phyloP scores from a whole-genome alignment of 2,329 filamentous ascomycete genomes.

The Aspergillus intermedius region DNA sequence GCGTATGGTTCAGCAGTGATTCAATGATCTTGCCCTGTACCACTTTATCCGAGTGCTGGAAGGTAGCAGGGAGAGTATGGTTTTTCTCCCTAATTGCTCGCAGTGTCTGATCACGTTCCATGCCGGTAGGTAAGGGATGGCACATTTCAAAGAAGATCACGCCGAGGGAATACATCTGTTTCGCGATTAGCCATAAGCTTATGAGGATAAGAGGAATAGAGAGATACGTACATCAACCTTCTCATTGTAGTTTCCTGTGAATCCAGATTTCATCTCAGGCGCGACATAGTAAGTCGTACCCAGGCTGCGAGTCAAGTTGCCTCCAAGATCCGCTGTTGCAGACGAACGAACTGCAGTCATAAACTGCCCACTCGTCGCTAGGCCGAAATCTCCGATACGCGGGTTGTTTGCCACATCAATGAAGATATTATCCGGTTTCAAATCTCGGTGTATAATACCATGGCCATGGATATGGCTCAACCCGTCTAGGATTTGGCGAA shows the following conservation, averaged over 20 bases:
- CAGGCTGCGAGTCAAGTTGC: constrained; percentile 48
- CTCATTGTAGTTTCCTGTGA: constrained; percentile 72
- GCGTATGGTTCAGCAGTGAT: constrained; percentile 73
- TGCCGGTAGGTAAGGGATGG: constrained; percentile 53
- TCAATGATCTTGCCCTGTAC: constrained; percentile 70
- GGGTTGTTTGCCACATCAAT: constrained; percentile 86
- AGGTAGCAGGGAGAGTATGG: constrained; percentile 65
- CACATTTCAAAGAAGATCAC: constrained; percentile 99
- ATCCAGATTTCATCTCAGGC: constrained; percentile 75
- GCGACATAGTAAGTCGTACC: constrained; percentile 87
- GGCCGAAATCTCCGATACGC: constrained; percentile 92
- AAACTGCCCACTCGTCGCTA: constrained; percentile 78
- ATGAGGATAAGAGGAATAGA: background rate
- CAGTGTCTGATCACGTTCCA: constrained; percentile 61
- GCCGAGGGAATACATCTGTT: constrained; percentile 83
- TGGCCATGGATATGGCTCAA: constrained; percentile 82
- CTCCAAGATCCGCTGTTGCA: constrained; percentile 29
- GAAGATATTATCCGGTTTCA: constrained; percentile 97
- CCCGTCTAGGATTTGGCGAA: constrained; percentile 85
- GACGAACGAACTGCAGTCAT: constrained; percentile 35
- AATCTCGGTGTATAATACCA: constrained; percentile 88
- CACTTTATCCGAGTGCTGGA: constrained; percentile 60
- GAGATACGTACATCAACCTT: constrained; percentile 71
- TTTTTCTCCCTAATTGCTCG: constrained; percentile 61
- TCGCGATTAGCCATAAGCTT: background rate